Conservation (phyloP, 2,329 filamentous ascomycete species). For the Exophiala alcalophila region DNA sequence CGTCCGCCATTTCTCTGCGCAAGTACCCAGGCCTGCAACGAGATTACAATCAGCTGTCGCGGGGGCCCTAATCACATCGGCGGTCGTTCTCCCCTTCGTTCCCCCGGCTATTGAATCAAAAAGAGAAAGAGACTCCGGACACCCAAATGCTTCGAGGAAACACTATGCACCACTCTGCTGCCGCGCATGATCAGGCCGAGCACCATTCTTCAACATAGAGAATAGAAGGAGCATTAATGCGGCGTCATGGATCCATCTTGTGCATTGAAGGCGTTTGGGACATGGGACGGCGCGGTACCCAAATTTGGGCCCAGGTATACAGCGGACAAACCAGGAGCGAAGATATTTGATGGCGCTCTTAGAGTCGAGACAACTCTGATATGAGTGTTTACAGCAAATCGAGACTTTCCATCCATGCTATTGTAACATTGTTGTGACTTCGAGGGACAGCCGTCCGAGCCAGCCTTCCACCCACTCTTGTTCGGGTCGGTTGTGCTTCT, state of each 20-base stretch:
- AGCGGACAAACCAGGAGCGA: no score
- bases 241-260: conserved; percentile 10
- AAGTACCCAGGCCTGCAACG: conserved; percentile 40
- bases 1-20: conserved; percentile 46
- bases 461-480: no score
- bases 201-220: not conserved
- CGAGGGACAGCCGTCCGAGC: no score
- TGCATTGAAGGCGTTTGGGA: conserved; percentile 1
- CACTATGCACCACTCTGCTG: conserved; percentile 32
- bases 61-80: conserved; percentile 42
- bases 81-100: conserved; percentile 46
- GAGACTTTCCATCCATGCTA: not conserved
- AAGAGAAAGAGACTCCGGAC: conserved; percentile 40
- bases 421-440: no score
- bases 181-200: conserved; percentile 21
- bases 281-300: conserved; percentile 12
- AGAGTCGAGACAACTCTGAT: not conserved
- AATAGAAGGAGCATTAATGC: conserved; percentile 4
- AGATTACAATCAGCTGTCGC: conserved; percentile 42
- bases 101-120: conserved; percentile 48
- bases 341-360: no score
- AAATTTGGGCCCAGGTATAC: no score
- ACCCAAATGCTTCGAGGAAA: conserved; percentile 38
- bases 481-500: conserved; percentile 12
- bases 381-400: conserved; percentile 19